Base-by-base conservation (phyloP, 2,329 filamentous ascomycete species). In the Talaromyces rugulosus region DNA sequence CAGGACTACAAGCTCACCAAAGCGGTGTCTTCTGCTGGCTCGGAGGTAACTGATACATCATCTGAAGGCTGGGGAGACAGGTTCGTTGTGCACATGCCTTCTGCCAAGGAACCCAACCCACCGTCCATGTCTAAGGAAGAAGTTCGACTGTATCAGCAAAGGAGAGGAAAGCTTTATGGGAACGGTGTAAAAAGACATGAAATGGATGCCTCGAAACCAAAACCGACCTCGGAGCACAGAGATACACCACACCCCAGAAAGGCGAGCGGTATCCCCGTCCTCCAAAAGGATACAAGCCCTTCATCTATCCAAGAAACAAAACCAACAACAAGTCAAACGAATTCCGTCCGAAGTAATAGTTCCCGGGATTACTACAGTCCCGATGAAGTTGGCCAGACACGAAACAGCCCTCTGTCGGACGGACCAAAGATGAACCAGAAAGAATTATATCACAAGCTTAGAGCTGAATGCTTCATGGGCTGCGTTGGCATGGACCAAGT, bases 1-100 rank as follows among this genome's bases (percentile, higher is more conserved):
- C 50, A 42, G 34, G 56, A 58, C 7, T 63, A 54, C n/a, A 53
- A 36, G 14, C 28, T 75, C 31, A 56, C 71, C 16, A 64, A 70
- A 52, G 63, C 65, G 23, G 71, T 71, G 2, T 61, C 73, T 8
- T 76, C 72, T 6, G 71, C 70, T 16, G 61, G 74, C 11, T 73
- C 72, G 5, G 69, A 68, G 1, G 69, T 57, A 56, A 53, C 71
- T 27, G 66, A 71, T 23, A 69, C 68, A 31, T 74, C 72, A 31
- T 66, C 70, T 28, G 73, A 70, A 14, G 72, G 75, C 42, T 73
- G 75, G 71, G 74, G 75, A 58, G 77, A 79, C 62, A 70, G 69
- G 66, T 79, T 78, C 63, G 75, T 78, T 52, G 74, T 79, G 36
- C 70, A 79, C 56, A 79, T 78, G 75, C 77, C 76, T 5, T 74